These are phyloP conservation scores for Oxytropis ochrocephala DNA, from an alignment of 306 rosid species.

Conservation along the genomic window DNA sequence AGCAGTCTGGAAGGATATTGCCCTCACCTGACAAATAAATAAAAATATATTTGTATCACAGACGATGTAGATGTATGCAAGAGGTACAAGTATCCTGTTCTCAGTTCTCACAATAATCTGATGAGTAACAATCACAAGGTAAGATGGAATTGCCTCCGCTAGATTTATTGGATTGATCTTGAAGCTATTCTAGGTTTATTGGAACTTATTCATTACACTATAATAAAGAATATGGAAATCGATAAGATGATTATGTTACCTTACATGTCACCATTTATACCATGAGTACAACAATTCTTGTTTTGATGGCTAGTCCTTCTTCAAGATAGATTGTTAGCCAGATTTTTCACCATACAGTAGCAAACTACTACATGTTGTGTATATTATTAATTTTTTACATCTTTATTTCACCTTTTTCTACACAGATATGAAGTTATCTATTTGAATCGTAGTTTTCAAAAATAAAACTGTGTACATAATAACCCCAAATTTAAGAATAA, in stretches of 20 bases:
- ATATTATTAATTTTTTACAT: not conserved
- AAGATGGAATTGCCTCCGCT: not conserved
- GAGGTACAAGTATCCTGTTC: not conserved
- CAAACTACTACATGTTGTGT: not conserved
- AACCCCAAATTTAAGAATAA: not conserved
- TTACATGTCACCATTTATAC: not conserved
- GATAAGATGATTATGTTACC: not conserved
- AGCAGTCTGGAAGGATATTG: constrained; percentile 41
- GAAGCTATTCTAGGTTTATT: not conserved
- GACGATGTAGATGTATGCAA: not conserved
- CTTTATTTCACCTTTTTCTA: not conserved
- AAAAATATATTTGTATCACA: constrained; percentile 12
- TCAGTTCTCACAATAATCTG: not conserved
- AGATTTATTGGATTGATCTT: not conserved
- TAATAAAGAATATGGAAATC: not conserved
- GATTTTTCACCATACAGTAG: not conserved
- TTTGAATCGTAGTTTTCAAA: not conserved
- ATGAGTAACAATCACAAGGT: constrained; percentile 2
- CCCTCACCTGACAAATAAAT: constrained; percentile 57
- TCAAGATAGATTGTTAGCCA: not conserved
- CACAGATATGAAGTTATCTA: not conserved
- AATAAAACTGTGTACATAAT: not conserved
- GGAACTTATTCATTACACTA: not conserved
- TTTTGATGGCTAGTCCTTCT: not conserved
- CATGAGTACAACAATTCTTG: not conserved